Evolutionary conservation across 2,329 filamentous ascomycete genomes (phyloP).

Genomic region (Plectosphaerella sp.): DNA sequence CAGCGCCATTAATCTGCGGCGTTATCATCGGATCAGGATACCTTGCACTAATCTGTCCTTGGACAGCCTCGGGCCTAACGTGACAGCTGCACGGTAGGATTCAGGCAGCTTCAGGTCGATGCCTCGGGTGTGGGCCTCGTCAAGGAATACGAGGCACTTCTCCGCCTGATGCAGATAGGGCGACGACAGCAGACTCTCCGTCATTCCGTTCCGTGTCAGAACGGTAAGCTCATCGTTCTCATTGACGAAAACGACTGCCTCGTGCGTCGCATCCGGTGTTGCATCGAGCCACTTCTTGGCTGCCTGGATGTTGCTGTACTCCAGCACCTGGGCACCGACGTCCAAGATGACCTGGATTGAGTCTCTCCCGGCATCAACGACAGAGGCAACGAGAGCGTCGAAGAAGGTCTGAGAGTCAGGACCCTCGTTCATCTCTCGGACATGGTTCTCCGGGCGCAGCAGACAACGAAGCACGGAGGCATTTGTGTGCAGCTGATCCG

Average conservation of each 20-base stretch:
- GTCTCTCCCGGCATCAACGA: not conserved
- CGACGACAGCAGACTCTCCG: constrained; percentile 51
- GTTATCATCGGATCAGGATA: not conserved
- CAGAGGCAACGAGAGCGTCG: not conserved
- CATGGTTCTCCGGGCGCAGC: constrained; percentile 46
- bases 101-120: constrained; percentile 61
- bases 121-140: constrained; percentile 67
- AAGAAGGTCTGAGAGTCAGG: constrained; percentile 16
- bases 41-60: constrained; percentile 51
- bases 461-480: constrained; percentile 59
- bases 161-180: constrained; percentile 53
- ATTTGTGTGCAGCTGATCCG: constrained; percentile 58
- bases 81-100: constrained; percentile 60
- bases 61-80: constrained; percentile 57
- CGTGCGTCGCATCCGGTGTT: constrained; percentile 12
- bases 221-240: constrained; percentile 50
- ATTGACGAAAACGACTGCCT: constrained; percentile 55
- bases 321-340: constrained; percentile 66
- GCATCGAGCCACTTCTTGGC: constrained; percentile 46
- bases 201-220: constrained; percentile 38
- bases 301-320: constrained; percentile 53
- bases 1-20: not conserved
- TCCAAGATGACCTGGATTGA: constrained; percentile 60
- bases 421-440: constrained; percentile 18
- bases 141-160: constrained; percentile 61